Conservation (phyloP, 495 filamentous ascomycete genomes). For the Beverwykella pulmonaria region DNA sequence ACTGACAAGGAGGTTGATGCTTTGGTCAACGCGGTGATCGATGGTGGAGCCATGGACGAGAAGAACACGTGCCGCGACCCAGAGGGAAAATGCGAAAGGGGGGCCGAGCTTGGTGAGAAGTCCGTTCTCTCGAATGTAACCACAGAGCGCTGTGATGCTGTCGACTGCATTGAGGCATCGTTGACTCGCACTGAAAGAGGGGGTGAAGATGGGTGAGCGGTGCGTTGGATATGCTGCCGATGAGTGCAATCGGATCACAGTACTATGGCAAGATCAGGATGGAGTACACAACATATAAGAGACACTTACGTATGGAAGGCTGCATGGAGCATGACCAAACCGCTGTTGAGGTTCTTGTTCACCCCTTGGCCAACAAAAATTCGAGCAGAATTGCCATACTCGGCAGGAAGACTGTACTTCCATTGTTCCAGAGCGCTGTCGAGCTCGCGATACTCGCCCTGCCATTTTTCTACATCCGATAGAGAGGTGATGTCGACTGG, state of each 20-base stretch:
- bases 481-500: conserved; percentile 84
- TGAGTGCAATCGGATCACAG: conserved; percentile 87
- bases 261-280: conserved; percentile 54
- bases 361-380: conserved; percentile 65
- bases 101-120: conserved; percentile 80
- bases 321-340: conserved; percentile 88
- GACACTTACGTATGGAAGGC: conserved; percentile 67
- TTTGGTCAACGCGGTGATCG: conserved; percentile 74
- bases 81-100: conserved; percentile 85
- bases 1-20: conserved; percentile 78
- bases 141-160: conserved; percentile 74
- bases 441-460: conserved; percentile 79
- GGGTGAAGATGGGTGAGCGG: conserved; percentile 80
- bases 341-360: conserved; percentile 69
- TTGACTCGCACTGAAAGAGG: conserved; percentile 79
- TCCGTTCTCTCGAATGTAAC: conserved; percentile 70
- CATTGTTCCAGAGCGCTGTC: conserved; percentile 76
- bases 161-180: conserved; percentile 80
- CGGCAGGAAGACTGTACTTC: conserved; percentile 78
- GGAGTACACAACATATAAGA: neutral
- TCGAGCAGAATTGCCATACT: conserved; percentile 78
- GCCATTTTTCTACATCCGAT: conserved; percentile 85
- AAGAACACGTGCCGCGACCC: conserved; percentile 85
- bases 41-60: conserved; percentile 88
- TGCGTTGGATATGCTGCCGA: conserved; percentile 89